Evolutionary conservation across 108 stramenopile species (phyloP).

Genomic region (Nitzschia palea): DNA sequence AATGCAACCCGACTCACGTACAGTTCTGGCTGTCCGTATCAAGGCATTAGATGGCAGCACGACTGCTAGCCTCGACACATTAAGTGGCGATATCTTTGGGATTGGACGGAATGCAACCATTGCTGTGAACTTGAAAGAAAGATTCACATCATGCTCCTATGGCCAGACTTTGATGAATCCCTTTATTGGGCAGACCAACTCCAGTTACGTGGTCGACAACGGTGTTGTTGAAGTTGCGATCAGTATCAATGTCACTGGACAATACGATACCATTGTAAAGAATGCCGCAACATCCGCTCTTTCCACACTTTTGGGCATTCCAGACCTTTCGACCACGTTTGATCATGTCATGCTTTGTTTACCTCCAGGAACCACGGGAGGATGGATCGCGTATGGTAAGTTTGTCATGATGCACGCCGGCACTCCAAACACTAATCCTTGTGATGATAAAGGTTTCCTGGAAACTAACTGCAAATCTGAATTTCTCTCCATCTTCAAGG

Average conservation of each 20-base stretch:
- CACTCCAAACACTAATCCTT: not conserved
- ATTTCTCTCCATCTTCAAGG: conserved; percentile 15
- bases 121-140: conserved; percentile 18
- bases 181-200: not conserved
- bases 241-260: not conserved
- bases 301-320: not conserved
- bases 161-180: conserved; percentile 4
- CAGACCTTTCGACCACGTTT: not conserved
- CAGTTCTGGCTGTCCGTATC: conserved; percentile 32
- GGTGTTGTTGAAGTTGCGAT: conserved; percentile 16
- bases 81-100: conserved; percentile 29
- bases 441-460: not conserved
- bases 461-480: not conserved
- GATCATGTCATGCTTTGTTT: conserved; percentile 43
- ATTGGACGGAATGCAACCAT: conserved; percentile 4
- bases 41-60: conserved; percentile 6
- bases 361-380: conserved; percentile 40
- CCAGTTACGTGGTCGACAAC: conserved; percentile 23
- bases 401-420: not conserved
- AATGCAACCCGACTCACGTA: not conserved
- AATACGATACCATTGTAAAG: not conserved
- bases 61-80: not conserved
- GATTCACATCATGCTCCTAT: conserved; percentile 22
- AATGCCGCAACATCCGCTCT: not conserved
- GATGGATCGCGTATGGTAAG: conserved; percentile 8